phyloP scores from a whole-genome alignment of 768 basidiomycete species.

The Mycena belliarum region DNA sequence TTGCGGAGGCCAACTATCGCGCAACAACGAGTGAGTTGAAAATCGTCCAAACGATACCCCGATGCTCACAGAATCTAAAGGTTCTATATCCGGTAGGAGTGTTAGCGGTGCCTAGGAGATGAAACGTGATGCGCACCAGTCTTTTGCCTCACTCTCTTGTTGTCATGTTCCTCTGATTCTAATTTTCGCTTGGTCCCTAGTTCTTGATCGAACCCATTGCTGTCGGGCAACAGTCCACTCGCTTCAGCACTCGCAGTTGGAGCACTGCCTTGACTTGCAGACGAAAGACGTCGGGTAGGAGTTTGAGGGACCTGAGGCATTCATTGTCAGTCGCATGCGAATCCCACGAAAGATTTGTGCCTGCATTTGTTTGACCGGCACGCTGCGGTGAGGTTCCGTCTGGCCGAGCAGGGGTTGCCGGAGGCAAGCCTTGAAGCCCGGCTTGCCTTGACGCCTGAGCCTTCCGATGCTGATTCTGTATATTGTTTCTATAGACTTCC shows the following conservation, averaged over 20 bases:
- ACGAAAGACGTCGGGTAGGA: slow-evolving; percentile 28
- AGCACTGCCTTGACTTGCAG: slow-evolving; percentile 24
- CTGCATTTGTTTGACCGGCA: slow-evolving; percentile 13
- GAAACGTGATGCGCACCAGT: slow-evolving; percentile 51
- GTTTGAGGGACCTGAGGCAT: slow-evolving; percentile 29
- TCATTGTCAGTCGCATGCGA: background rate
- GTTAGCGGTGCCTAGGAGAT: slow-evolving; percentile 18
- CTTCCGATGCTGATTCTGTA: slow-evolving; percentile 61
- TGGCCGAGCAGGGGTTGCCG: slow-evolving; percentile 12
- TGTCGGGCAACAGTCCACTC: slow-evolving; percentile 31
- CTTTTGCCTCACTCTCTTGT: slow-evolving; percentile 72
- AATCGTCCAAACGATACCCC: background rate
- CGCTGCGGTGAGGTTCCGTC: slow-evolving; percentile 13
- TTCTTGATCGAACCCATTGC: slow-evolving; percentile 57
- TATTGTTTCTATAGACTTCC: slow-evolving; percentile 62
- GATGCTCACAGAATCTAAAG: slow-evolving; percentile 47
- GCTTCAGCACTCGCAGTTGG: slow-evolving; percentile 16
- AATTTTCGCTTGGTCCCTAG: slow-evolving; percentile 74
- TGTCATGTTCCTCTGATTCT: slow-evolving; percentile 63
- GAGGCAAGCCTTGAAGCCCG: slow-evolving; percentile 27
- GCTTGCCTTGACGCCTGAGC: slow-evolving; percentile 34
- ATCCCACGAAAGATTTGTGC: background rate
- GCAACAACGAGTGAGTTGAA: slow-evolving; percentile 25
- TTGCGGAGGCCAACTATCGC: slow-evolving; percentile 31
- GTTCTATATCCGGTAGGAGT: slow-evolving; percentile 37